Evolutionary conservation across 768 basidiomycete species (phyloP), one percentile per base, ranked within the genome.

Genomic region (Tylopilus balloui): DNA sequence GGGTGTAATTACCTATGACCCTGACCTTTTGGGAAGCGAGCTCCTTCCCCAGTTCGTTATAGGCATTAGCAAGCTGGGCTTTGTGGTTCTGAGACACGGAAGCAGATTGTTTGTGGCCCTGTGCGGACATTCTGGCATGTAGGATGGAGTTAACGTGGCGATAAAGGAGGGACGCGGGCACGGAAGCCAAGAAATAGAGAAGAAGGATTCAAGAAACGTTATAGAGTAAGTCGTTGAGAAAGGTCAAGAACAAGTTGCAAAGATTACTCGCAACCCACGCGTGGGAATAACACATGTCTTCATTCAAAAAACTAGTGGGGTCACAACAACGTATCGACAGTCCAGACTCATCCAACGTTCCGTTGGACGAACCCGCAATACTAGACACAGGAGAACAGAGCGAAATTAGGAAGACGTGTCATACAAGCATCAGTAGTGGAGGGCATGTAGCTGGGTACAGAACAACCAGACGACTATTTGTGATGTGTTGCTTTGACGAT

Each of bases 11-110:
- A 50, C 94, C 93, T 37, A 97, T 84, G 24, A 96, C 90, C 55
- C 87, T 85, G 48, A 97, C 76, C 73, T 88, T 93, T 54, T 80
- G 80, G 21, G 90, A 91, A n/a, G 87, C 84, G 24, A 98, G 81
- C 69, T 96, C 94, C 74, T 87, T 95, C 57, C 93, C 94, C 6
- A 98, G 81, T 76, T 95, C 93, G 72, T 93, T 93, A 75, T 98
- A 98, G 51, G 94, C 94, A 67, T 81, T 91, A 61, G 87, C 87
- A 64, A 98, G 90, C 68, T 93, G 83, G 24, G 86, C 88, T 70
- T 85, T 89, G 71, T 85, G 78, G 68, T 90, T 91, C 71, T 84
- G 81, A 42, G 78, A 72, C 54, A 84, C 68, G 53, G 83, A 85
- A 51, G 70, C 72, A 32, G 80, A 73, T 51, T 78, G 77, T 68